These are phyloP conservation scores for Aspergillus sclerotioniger DNA, from an alignment of 495 filamentous ascomycete species.

Conservation along the genomic window DNA sequence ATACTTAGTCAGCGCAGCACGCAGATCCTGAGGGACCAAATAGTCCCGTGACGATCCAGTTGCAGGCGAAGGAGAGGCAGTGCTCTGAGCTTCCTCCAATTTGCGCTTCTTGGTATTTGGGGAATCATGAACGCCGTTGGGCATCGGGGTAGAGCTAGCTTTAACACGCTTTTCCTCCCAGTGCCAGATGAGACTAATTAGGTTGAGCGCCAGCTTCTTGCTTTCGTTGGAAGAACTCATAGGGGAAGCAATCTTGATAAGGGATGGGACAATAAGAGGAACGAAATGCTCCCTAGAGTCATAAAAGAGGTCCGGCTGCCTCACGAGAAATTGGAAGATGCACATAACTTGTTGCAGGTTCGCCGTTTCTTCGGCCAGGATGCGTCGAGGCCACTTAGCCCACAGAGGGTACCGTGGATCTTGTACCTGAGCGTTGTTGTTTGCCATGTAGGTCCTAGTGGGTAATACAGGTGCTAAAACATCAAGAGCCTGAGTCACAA, in stretches of 20 bases:
- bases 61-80: conserved; percentile 41
- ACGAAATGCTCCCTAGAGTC: conserved; percentile 90
- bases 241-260: conserved; percentile 82
- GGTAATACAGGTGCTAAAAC: conserved; percentile 89
- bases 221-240: conserved; percentile 87
- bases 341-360: conserved; percentile 95
- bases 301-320: conserved; percentile 90
- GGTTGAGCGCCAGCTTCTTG: conserved; percentile 85
- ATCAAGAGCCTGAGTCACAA: conserved; percentile 93
- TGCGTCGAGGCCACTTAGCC: conserved; percentile 87
- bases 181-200: conserved; percentile 84
- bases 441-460: conserved; percentile 50
- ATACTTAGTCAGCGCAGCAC: conserved; percentile 83
- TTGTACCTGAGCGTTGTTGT: conserved; percentile 31
- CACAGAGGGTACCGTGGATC: conserved; percentile 71
- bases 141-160: conserved; percentile 40
- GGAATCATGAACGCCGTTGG: conserved; percentile 58
- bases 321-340: conserved; percentile 94
- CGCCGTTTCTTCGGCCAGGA: conserved; percentile 91
- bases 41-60: conserved; percentile 61
- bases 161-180: conserved; percentile 85
- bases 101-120: conserved; percentile 75
- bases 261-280: conserved; percentile 79
- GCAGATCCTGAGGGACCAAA: conserved; percentile 60
- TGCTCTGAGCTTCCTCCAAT: conserved; percentile 54